phyloP scores from a whole-genome alignment of 2,329 filamentous ascomycete genomes.

The Colletotrichum orchidophilum region DNA sequence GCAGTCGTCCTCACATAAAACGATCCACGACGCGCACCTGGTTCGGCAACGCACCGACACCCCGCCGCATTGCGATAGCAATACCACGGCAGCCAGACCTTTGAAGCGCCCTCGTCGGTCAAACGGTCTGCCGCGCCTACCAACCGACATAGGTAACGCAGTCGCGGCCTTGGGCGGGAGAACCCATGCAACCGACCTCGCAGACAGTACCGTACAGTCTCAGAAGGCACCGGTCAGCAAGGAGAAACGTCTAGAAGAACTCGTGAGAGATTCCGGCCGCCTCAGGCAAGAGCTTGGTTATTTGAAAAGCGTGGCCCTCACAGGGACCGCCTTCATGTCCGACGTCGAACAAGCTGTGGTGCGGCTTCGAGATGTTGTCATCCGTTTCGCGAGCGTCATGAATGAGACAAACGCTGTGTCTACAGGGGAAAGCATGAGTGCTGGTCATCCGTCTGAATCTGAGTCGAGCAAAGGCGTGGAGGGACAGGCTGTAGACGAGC shows the following conservation, averaged over 20 bases:
- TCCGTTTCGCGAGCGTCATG: neutral
- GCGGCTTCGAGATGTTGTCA: neutral
- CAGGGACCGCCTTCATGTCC: neutral
- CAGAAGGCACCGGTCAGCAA: slow-evolving; percentile 2
- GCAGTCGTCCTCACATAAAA: neutral
- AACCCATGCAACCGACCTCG: neutral
- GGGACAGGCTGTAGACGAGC: neutral
- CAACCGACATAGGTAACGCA: neutral
- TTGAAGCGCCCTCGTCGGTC: neutral
- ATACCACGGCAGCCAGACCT: neutral
- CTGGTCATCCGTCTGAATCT: neutral
- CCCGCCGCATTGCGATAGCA: neutral
- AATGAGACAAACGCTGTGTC: neutral
- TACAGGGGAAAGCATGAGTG: neutral
- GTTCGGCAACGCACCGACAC: too few species aligned
- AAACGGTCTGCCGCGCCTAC: neutral
- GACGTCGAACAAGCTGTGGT: neutral
- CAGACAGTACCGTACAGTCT: neutral
- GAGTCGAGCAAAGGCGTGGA: neutral
- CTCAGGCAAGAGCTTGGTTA: slow-evolving; percentile 4
- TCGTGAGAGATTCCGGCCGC: neutral
- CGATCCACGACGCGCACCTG: neutral
- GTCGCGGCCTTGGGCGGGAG: neutral
- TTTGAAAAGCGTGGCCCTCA: neutral
- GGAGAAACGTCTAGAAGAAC: slow-evolving; percentile 57